A percentile compares a stretch with the other conserved stretches of the same genome.
Conservation (phyloP, 371 early-diverging fungal species). For the Mycotypha africana region DNA sequence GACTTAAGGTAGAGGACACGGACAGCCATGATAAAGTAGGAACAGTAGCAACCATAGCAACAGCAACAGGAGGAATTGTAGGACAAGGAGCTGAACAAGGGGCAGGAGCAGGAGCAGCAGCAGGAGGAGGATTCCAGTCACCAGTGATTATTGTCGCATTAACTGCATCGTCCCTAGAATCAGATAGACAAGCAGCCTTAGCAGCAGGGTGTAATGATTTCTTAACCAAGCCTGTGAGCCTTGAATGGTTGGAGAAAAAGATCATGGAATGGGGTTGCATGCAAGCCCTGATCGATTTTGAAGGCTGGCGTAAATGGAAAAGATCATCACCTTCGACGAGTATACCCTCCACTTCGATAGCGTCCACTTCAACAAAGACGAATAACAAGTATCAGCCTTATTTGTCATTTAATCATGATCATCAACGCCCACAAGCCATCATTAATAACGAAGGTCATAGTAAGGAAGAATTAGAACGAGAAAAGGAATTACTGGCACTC, state of each 20-base stretch:
- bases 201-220: conserved; percentile 90
- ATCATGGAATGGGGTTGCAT: conserved; percentile 91
- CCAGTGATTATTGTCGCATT: conserved; percentile 88
- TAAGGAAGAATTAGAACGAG: background rate
- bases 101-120: too few relatives aligned
- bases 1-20: background rate
- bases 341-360: too few relatives aligned
- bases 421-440: background rate
- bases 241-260: conserved; percentile 81
- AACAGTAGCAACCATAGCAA: background rate
- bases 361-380: too few relatives aligned
- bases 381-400: conserved; percentile 1
- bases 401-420: background rate
- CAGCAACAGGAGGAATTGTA: background rate
- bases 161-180: conserved; percentile 73
- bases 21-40: background rate
- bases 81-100: too few relatives aligned
- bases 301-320: conserved; percentile 76
- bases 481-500: conserved; percentile 2
- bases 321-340: too few relatives aligned
- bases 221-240: conserved; percentile 79
- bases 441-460: background rate
- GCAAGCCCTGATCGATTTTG: conserved; percentile 87
- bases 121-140: too few relatives aligned
- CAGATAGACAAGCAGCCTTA: conserved; percentile 75